Base-by-base conservation (phyloP, 257 asterid species). In the Nicotiana otophora region DNA sequence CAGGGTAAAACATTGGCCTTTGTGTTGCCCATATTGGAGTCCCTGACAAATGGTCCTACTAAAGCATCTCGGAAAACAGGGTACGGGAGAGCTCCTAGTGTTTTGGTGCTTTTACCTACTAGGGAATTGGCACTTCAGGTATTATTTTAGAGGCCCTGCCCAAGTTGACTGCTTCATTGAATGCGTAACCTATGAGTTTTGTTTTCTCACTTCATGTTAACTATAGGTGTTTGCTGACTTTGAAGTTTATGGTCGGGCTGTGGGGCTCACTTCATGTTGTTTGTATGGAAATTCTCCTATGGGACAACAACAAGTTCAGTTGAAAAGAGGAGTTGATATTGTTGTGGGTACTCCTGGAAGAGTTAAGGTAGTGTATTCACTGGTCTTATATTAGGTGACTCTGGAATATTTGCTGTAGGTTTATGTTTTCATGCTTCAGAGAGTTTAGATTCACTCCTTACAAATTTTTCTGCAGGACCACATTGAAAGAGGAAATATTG, bases 1-100 rank as follows among this genome's bases (percentile, higher is more conserved):
- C 88, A 94, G 98, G 99, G 99, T 3, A 96, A 96, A 87, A 94
- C 99, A 3, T 86, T 96, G 91, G 98, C 99, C 33, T 96, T 94
- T 86, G 97, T 96, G 88, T 87, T 96, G 53, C 99, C 98, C 19
- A 92, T 96, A 72, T 79, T 96, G 90, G 99, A 94, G 84, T 91
- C 99, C 16, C 78, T 96, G 85, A 91, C 92, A 57, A 94, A 89
- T 87, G 98, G 98, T 17, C 95, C 87, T 20, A 86, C 90, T 1
- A 89, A 90, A 85, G 90, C 86, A 10, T 48, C 87, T 5, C 82
- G 97, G 7, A 96, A 86, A 85, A 94, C 90, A 83, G 98, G 98
- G 80, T 90, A 91, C 82, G 98, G 98, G 76, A 89, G 93, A 74
- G 77, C 93, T 34, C 99, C 98, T 2, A 93, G 95, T 86, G 99